Percentiles rank a stretch among this genome's conserved stretches.
Evolutionary conservation across 2,329 filamentous ascomycete species (phyloP).

Genomic region (Pestalotiopsis sp.): DNA sequence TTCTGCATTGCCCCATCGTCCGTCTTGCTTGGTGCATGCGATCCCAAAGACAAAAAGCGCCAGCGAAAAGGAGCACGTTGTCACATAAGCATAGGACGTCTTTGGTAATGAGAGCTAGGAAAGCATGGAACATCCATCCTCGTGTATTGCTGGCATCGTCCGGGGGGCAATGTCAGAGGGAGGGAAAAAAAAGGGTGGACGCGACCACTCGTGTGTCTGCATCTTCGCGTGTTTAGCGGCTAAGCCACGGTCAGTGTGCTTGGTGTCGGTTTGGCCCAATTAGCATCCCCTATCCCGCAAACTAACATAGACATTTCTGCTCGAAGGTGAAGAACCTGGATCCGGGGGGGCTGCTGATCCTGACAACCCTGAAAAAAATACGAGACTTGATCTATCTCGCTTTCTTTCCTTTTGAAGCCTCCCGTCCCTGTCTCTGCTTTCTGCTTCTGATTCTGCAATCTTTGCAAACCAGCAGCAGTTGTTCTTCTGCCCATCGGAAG

Average conservation of each 20-base stretch:
- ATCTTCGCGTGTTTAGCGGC: slow-evolving; percentile 4
- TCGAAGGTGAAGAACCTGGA: slow-evolving; percentile 2
- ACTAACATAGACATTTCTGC: not conserved
- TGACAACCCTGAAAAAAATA: slow-evolving; percentile 15
- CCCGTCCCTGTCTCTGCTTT: not conserved
- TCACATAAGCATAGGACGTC: not conserved
- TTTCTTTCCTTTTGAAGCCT: slow-evolving; percentile 4
- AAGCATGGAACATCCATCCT: not conserved
- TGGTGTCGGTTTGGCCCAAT: slow-evolving; percentile 4
- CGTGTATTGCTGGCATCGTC: not conserved
- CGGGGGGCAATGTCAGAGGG: not conserved
- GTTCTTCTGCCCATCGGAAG: not conserved
- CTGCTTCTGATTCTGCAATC: not conserved
- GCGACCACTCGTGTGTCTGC: not conserved
- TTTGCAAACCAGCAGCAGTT: not conserved
- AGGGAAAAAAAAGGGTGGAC: slow-evolving; percentile 1
- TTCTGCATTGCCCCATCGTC: not conserved
- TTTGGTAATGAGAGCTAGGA: not conserved
- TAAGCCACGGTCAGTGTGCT: slow-evolving; percentile 7
- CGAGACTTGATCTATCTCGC: not conserved
- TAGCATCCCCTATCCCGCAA: slow-evolving; percentile 12
- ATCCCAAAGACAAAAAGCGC: not conserved
- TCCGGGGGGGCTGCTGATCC: slow-evolving; percentile 13
- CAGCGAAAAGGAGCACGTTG: not conserved
- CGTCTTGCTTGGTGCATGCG: not conserved